Base-by-base conservation (phyloP, 768 basidiomycete genomes). In the Omphalotus guepiniiformis region DNA sequence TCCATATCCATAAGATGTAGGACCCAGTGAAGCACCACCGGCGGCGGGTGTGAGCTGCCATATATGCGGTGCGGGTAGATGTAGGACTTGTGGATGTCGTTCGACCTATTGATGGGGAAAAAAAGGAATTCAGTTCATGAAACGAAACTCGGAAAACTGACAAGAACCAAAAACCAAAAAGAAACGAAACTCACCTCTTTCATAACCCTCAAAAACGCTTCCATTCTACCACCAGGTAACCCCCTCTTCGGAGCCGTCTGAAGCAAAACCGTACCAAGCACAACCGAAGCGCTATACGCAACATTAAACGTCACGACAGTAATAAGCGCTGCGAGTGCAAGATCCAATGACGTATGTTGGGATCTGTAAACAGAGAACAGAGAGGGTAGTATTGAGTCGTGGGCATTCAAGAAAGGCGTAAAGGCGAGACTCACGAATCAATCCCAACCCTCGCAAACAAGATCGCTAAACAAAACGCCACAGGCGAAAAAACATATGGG, bases 171-270 rank as follows among this genome's bases (percentile, higher is more conserved):
- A 21, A 41, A 16, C 37, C 55, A 49, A 51, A 39, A 18, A 34
- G 38, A 46, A 51, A 23, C 25, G 40, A n/a, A 16, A 68, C 73
- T 27, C 56, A 91, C 87, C 71, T 95, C 93, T 32, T 85, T 80
- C 73, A 95, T 82, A 5, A 79, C 84, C 15, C 86, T 75, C 52
- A 88, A 71, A 56, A 98, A 88, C 3, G 79, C 72, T 56, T 89
- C 85, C 85, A 94, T 93, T 49, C 84, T 79, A 0, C 79, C 81
- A 21, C 75, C 75, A 3, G 74, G 62, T 3, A 74, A 52, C 1
- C 80, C 77, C n/a, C 83, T 63, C 11, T 72, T 68, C 2, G 94
- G 94, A 0, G 92, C 80, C 0, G 96, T 98, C 65, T 98, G 96
- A 12, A 98, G 64, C 2, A 99, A 71, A 1, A 93, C 84, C 6